Base-by-base conservation (phyloP, 495 filamentous ascomycete species). In the Margaritispora aquatica region DNA sequence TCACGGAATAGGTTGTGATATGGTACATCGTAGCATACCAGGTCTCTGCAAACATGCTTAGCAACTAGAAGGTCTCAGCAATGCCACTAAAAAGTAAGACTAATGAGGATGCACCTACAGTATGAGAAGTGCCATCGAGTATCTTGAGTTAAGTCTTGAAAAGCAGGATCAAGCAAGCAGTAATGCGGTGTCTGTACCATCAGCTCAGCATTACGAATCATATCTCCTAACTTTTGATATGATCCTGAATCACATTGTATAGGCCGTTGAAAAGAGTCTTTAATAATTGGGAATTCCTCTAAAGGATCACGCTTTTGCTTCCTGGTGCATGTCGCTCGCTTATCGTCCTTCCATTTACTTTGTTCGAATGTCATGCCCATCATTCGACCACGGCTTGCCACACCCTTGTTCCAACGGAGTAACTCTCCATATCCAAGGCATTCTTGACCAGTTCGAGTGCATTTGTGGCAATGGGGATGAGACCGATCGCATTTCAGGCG, bases 331-430 rank as follows among this genome's bases (percentile, higher is more conserved):
- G 4, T 17, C 8, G 4, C 21, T 54, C 8, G n/a, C 24, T 20
- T 36, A 5, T 7, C 31, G 19, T 21, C 36, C 21, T 4, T 38
- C 17, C 29, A 38, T 34, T 31, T 34, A 24, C 52, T 9, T 23
- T n/a, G n/a, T n/a, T n/a, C n/a, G 17, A 38, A 54, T 5, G 52
- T 31, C 29, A 31, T 15, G 4, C 55, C 55, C 38, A 19, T 29
- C 38, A 57, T 29, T 26, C 49, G 48, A 19, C 55, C 55, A 57
- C 55, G 55, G 22, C 55, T 57, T 27, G 55, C 55, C 3, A 57
- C 55, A 29, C 55, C 55, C 21, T 48, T 20, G 4, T 10, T 22
- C 55, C 55, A 57, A n/a, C 26, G 38, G n/a, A 57, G 27, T 21
- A 57, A 26, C 10, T 11, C 9, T 20, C 22, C 13, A 23, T 57